phyloP scores from a whole-genome alignment of 495 filamentous ascomycete genomes.

The Hyaloscypha variabilis region DNA sequence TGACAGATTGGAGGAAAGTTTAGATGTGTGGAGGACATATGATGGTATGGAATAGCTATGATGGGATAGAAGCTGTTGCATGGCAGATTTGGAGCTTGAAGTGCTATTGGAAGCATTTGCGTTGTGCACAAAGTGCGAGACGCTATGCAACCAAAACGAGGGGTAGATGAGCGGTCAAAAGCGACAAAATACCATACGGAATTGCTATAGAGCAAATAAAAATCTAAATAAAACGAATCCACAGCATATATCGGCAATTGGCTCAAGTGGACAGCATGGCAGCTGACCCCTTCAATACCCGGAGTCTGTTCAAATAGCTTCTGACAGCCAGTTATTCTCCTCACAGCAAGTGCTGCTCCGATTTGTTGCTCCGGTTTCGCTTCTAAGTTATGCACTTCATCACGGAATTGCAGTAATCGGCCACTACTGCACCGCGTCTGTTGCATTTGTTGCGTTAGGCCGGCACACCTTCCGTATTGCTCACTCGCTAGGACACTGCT shows the following conservation, averaged over 20 bases:
- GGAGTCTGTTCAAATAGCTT: background rate
- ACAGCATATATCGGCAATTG: background rate
- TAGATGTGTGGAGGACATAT: constrained; percentile 41
- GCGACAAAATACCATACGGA: background rate
- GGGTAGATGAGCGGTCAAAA: background rate
- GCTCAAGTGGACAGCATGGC: background rate
- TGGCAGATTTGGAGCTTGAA: background rate
- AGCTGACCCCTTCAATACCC: background rate
- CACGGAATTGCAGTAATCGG: background rate
- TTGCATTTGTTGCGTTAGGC: background rate
- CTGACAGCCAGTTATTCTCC: background rate
- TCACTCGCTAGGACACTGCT: background rate
- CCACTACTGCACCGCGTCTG: background rate
- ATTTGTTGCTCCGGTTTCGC: background rate
- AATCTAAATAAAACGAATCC: background rate
- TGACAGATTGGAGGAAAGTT: constrained; percentile 91
- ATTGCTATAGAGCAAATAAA: background rate
- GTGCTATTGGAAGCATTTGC: background rate
- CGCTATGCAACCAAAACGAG: background rate
- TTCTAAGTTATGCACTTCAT: background rate
- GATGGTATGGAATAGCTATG: background rate
- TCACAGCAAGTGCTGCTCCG: background rate
- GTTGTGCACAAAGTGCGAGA: background rate
- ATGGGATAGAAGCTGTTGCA: background rate
- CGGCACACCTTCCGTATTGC: background rate